Base-by-base conservation (phyloP, 371 early-diverging fungal genomes). In the Mucor sp. region DNA sequence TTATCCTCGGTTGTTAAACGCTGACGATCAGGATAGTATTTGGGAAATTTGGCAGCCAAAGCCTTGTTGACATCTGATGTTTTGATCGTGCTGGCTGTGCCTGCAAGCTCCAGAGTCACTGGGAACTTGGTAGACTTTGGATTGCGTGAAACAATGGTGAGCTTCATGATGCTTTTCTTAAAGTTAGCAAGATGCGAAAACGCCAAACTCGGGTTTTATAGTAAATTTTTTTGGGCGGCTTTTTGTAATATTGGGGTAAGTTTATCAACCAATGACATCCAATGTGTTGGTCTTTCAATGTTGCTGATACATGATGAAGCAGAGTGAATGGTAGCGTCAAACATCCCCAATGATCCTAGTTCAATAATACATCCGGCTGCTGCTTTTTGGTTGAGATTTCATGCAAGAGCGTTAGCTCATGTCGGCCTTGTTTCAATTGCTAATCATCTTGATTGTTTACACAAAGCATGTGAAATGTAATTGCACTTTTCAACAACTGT, bases 1-100 rank as follows among this genome's bases (percentile, higher is more conserved):
- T 83, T 81, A 50, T 80, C 85, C 17, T 81, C 81, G 25, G 83
- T 80, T 5, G 92, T 93, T 75, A 94, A 75, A 28, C 94, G 91
- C 80, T 94, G 94, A 67, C 94, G 90, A 65, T 90, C 89, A 27
- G 88, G 85, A 60, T 85, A 83, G 72, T 87, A 88, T 65, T 86
- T 84, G 53, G 89, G 87, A 39, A 84, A 78, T 78, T 89, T 78
- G 64, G 74, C 72, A 33, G 81, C 76, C 62, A 95, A 82, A 0
- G 90, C 58, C 72, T 68, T 66, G 83, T 80, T 61, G 47, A 73
- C 35, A 39, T 71, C 64, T 14, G 17, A 50, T 1, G 67, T 59
- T 14, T 39, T 66, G 23, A 71, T n/a, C 21, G 56, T 56, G 15
- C 21, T 85, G 27, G 78, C 77, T 3, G 78, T 65, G 1, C 87